Evolutionary conservation across 768 basidiomycete genomes (phyloP).

Genomic region (Hericium erinaceus): DNA sequence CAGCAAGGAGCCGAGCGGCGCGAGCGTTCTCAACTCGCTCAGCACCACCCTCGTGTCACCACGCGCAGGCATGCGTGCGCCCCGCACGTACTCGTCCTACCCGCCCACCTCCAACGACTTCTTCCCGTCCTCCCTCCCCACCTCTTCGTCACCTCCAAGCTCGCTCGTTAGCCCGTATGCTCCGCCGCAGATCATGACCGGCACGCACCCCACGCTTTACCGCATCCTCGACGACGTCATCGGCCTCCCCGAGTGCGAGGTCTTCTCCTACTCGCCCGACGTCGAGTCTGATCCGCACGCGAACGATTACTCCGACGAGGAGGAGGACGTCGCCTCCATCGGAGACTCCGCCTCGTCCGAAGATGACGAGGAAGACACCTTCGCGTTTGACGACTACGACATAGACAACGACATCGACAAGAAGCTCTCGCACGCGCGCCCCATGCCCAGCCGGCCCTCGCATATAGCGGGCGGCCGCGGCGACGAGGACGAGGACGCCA

Average conservation of each 20-base stretch:
- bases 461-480: constrained; percentile 13
- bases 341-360: constrained; percentile 57
- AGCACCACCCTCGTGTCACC: constrained; percentile 76
- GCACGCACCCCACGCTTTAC: constrained; percentile 84
- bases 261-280: constrained; percentile 90
- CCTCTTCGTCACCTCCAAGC: constrained; percentile 60
- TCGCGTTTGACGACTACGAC: constrained; percentile 78
- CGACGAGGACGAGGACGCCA: constrained; percentile 27
- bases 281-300: constrained; percentile 93
- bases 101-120: constrained; percentile 64
- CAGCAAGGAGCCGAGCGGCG: constrained; percentile 64
- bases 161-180: constrained; percentile 57
- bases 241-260: constrained; percentile 85
- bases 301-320: constrained; percentile 69
- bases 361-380: constrained; percentile 60
- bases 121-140: constrained; percentile 68
- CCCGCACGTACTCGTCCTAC: constrained; percentile 81
- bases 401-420: constrained; percentile 68
- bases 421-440: constrained; percentile 18
- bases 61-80: constrained; percentile 54
- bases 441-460: constrained; percentile 15
- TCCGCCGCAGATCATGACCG: constrained; percentile 64
- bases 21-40: constrained; percentile 74
- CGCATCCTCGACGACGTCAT: constrained; percentile 86
- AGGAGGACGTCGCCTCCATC: constrained; percentile 60